A percentile compares a stretch with the other conserved stretches of the same genome.
phyloP scores from a whole-genome alignment of 2,329 filamentous ascomycete species.

The Sclerotinia nivalis region DNA sequence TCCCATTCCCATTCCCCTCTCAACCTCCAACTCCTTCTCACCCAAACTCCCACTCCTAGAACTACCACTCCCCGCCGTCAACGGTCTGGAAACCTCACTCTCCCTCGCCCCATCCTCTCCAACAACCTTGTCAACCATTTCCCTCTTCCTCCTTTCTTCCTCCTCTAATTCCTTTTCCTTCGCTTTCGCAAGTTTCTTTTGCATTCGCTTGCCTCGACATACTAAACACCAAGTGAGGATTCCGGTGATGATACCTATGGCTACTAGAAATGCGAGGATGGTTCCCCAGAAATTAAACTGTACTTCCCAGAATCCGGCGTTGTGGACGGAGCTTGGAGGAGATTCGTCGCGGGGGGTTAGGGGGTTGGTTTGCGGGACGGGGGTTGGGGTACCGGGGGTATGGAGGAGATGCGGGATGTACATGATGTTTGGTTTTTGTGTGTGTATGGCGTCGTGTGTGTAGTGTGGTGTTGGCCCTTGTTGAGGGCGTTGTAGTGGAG shows the following conservation, averaged over 20 bases:
- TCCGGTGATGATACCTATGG: not conserved
- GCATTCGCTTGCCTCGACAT: conserved; percentile 2
- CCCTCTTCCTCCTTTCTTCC: not conserved
- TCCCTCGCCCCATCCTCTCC: not conserved
- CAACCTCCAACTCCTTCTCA: not conserved
- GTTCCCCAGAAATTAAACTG: conserved; percentile 19
- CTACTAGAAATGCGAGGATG: conserved; percentile 1
- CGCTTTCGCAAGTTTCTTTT: not conserved
- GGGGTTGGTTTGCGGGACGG: not conserved
- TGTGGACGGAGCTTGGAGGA: not conserved
- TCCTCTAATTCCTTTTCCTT: not conserved
- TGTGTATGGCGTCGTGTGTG: not conserved
- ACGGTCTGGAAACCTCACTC: not conserved
- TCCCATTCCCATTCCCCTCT: not conserved
- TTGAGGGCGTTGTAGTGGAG: not conserved
- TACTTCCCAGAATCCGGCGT: conserved; percentile 5
- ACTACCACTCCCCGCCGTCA: too few species aligned
- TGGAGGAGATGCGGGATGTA: not conserved
- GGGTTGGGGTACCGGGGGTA: too few species aligned
- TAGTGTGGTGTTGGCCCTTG: not conserved
- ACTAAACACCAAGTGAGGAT: not conserved
- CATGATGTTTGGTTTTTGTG: not conserved
- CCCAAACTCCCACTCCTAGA: not conserved
- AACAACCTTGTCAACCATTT: not conserved
- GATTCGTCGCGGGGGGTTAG: not conserved